A percentile compares a stretch with the other conserved stretches of the same genome.
phyloP scores from a whole-genome alignment of 805 yeast genomes.

The Candida bentonensis region DNA sequence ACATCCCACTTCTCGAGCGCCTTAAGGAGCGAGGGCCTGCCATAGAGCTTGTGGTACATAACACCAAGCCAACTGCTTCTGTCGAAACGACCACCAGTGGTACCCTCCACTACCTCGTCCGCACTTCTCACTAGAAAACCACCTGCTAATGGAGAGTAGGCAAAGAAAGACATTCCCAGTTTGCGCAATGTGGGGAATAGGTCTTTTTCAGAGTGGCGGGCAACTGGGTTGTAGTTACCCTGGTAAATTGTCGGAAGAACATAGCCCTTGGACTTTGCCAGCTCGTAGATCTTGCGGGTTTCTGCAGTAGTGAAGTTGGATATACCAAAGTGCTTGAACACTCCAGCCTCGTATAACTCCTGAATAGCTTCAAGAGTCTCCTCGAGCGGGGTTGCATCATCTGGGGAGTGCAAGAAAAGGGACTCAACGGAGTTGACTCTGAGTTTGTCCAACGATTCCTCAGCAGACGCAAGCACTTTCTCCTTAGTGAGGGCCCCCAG shows the following conservation, averaged over 20 bases:
- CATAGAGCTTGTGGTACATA: constrained; percentile 11
- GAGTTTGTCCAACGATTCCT: constrained; percentile 9
- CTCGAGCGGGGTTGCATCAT: constrained; percentile 14
- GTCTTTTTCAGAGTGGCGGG: constrained; percentile 13
- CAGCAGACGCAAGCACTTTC: constrained; percentile 8
- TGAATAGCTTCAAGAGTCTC: constrained; percentile 16
- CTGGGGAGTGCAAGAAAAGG: constrained; percentile 16
- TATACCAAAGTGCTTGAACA: constrained; percentile 16
- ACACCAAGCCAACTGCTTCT: constrained; percentile 7
- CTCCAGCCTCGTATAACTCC: constrained; percentile 13
- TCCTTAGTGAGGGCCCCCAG: constrained; percentile 9
- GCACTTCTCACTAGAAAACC: constrained; percentile 13
- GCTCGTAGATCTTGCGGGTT: constrained; percentile 12
- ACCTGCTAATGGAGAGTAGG: constrained; percentile 18
- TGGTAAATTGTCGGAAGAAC: constrained; percentile 18
- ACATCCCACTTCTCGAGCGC: constrained; percentile 12
- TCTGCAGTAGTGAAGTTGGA: constrained; percentile 15
- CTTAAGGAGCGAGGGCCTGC: constrained; percentile 10
- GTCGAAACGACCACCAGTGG: constrained; percentile 12
- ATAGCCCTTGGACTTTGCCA: constrained; percentile 13
- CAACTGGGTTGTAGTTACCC: constrained; percentile 18
- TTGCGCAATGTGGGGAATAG: constrained; percentile 14
- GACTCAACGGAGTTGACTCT: constrained; percentile 12
- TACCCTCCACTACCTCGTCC: constrained; percentile 6
- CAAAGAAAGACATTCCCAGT: constrained; percentile 13